A percentile compares a stretch with the other conserved stretches of the same genome.
Conservation (phyloP, 345 rosid species). For the Kandelia obovata region DNA sequence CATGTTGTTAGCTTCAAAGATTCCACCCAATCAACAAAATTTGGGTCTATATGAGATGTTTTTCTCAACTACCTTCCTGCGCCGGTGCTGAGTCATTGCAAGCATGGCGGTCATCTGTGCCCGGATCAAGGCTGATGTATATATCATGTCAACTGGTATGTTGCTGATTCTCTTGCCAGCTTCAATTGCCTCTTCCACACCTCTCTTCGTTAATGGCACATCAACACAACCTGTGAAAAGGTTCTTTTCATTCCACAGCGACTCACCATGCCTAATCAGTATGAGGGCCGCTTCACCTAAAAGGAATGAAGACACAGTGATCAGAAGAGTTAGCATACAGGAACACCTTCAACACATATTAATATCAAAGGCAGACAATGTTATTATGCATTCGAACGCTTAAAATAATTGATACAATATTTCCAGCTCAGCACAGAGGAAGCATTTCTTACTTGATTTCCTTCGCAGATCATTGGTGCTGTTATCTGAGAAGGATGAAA, state of each 20-base stretch:
- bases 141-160: conserved; percentile 93
- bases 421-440: background rate
- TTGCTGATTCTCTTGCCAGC: conserved; percentile 95
- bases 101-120: conserved; percentile 99
- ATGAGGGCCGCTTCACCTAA: conserved; percentile 86
- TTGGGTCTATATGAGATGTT: background rate
- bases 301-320: background rate
- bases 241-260: conserved; percentile 98
- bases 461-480: conserved; percentile 35
- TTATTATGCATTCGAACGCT: background rate
- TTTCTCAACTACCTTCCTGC: conserved; percentile 57
- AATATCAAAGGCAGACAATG: background rate
- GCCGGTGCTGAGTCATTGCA: conserved; percentile 97
- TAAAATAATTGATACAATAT: background rate
- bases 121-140: conserved; percentile 83
- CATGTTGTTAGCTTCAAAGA: background rate
- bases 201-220: conserved; percentile 88
- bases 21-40: background rate
- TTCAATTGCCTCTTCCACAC: conserved; percentile 94
- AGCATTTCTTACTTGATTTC: conserved; percentile 52
- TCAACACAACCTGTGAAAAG: conserved; percentile 97
- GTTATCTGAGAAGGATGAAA: conserved; percentile 49
- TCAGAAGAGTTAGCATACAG: conserved; percentile 14
- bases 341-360: background rate
- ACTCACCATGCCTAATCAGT: conserved; percentile 93